Percentiles rank a stretch among this genome's conserved stretches.
phyloP scores from a whole-genome alignment of 2,329 filamentous ascomycete genomes.

The Stagonosporopsis vannaccii region DNA sequence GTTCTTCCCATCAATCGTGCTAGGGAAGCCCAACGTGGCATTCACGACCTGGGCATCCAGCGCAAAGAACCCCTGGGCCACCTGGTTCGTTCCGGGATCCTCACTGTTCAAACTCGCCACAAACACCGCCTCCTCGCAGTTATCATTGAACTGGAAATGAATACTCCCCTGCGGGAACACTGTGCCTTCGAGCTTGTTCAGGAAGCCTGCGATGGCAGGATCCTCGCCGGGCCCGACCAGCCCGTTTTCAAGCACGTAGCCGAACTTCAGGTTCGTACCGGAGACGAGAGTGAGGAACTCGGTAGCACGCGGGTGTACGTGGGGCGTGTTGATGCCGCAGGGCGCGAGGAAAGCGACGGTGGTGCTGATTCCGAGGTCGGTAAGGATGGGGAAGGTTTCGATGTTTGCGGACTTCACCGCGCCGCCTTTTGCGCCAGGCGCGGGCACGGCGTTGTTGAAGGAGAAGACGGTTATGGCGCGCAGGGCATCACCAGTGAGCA shows the following conservation, averaged over 20 bases:
- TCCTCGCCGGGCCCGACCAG: slow-evolving; percentile 44
- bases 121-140: slow-evolving; percentile 54
- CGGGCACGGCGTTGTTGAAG: slow-evolving; percentile 55
- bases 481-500: slow-evolving; percentile 43
- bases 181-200: slow-evolving; percentile 55
- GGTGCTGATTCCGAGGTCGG: slow-evolving; percentile 48
- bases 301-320: slow-evolving; percentile 58
- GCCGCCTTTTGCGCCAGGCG: slow-evolving; percentile 62
- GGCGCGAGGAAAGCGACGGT: slow-evolving; percentile 52
- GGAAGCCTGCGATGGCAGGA: slow-evolving; percentile 50
- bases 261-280: slow-evolving; percentile 51
- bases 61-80: slow-evolving; percentile 56
- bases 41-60: slow-evolving; percentile 48
- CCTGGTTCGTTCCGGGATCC: slow-evolving; percentile 53
- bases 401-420: slow-evolving; percentile 45
- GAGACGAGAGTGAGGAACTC: slow-evolving; percentile 57
- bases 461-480: slow-evolving; percentile 67
- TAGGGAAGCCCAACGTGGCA: slow-evolving; percentile 49
- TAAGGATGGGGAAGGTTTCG: slow-evolving; percentile 51
- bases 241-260: slow-evolving; percentile 58
- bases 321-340: slow-evolving; percentile 58
- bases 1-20: slow-evolving; percentile 43
- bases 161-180: slow-evolving; percentile 57
- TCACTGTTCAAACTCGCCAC: slow-evolving; percentile 54
- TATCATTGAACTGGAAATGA: slow-evolving; percentile 59